phyloP scores from a whole-genome alignment of 106 monocot species.

The Posidonia australis region DNA sequence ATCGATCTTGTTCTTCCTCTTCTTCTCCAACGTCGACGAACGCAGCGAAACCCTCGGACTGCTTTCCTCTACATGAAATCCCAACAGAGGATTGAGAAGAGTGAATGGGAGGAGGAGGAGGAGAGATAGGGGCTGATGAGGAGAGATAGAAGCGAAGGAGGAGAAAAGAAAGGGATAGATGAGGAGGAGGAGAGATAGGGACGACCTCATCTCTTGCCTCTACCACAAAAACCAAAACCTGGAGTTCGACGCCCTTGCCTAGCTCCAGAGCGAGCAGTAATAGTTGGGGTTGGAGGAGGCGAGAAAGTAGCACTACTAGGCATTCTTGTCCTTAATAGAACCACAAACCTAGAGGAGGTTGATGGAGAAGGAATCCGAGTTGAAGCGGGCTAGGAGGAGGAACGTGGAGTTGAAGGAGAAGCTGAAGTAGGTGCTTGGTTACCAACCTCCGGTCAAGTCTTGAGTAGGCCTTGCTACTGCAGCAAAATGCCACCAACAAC shows the following conservation, averaged over 20 bases:
- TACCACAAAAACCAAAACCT: slow-evolving; percentile 16
- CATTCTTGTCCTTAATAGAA: slow-evolving; percentile 13
- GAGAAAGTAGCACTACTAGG: slow-evolving; percentile 24
- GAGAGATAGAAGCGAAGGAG: no score
- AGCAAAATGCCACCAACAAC: background rate
- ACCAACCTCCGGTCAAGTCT: slow-evolving; percentile 12
- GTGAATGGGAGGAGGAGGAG: no score
- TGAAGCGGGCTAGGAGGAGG: slow-evolving; percentile 6
- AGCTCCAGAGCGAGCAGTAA: slow-evolving; percentile 23
- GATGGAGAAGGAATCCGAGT: slow-evolving; percentile 22
- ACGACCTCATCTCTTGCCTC: background rate
- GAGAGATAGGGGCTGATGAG: no score
- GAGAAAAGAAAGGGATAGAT: no score
- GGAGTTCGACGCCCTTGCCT: slow-evolving; percentile 23
- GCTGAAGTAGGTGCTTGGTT: slow-evolving; percentile 16
- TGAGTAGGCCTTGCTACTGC: slow-evolving; percentile 15
- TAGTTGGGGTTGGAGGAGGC: slow-evolving; percentile 18
- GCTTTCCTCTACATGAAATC: no score
- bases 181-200: no score
- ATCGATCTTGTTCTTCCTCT: no score
- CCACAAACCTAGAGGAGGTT: slow-evolving; percentile 6
- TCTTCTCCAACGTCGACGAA: no score
- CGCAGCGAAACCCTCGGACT: no score
- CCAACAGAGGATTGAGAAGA: no score
- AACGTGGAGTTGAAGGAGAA: slow-evolving; percentile 34